Evolutionary conservation across 495 filamentous ascomycete species (phyloP).

Genomic region (Aspergillus panamensis): DNA sequence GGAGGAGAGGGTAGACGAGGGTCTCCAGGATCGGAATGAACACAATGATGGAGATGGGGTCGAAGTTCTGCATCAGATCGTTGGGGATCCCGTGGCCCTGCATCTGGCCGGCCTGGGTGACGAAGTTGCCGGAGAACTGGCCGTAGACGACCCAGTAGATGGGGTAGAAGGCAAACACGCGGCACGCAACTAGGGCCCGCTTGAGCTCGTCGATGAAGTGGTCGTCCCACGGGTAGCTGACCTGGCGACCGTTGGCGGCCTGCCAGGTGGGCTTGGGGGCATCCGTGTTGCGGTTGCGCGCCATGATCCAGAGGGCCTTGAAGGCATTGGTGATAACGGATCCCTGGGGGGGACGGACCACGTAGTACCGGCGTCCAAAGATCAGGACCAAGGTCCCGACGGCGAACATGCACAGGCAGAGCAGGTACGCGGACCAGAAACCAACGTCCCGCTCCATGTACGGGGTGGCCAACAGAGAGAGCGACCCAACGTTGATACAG

Average conservation of each 20-base stretch:
- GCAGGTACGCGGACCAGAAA: slow-evolving; percentile 73
- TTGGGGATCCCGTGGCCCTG: slow-evolving; percentile 58
- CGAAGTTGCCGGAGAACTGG: slow-evolving; percentile 57
- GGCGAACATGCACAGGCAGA: slow-evolving; percentile 60
- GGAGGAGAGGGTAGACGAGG: slow-evolving; percentile 63
- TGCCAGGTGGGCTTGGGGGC: slow-evolving; percentile 60
- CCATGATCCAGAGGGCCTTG: slow-evolving; percentile 57
- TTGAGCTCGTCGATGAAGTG: slow-evolving; percentile 62
- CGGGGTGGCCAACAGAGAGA: slow-evolving; percentile 59
- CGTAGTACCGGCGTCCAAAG: slow-evolving; percentile 54
- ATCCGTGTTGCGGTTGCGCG: slow-evolving; percentile 52
- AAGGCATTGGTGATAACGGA: slow-evolving; percentile 61
- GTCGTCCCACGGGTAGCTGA: slow-evolving; percentile 53
- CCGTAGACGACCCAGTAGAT: slow-evolving; percentile 61
- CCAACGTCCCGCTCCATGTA: slow-evolving; percentile 65
- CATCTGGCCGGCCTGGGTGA: slow-evolving; percentile 56
- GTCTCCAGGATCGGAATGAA: slow-evolving; percentile 69
- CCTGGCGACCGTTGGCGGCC: slow-evolving; percentile 38
- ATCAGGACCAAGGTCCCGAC: slow-evolving; percentile 52
- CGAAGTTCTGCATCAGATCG: slow-evolving; percentile 74
- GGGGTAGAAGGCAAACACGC: slow-evolving; percentile 57
- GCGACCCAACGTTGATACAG: slow-evolving; percentile 74
- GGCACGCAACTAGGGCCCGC: slow-evolving; percentile 57
- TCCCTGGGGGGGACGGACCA: slow-evolving; percentile 60
- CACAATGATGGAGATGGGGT: slow-evolving; percentile 69